Evolutionary conservation across 2,329 filamentous ascomycete species (phyloP).

Genomic region (Fusarium lyarnte): DNA sequence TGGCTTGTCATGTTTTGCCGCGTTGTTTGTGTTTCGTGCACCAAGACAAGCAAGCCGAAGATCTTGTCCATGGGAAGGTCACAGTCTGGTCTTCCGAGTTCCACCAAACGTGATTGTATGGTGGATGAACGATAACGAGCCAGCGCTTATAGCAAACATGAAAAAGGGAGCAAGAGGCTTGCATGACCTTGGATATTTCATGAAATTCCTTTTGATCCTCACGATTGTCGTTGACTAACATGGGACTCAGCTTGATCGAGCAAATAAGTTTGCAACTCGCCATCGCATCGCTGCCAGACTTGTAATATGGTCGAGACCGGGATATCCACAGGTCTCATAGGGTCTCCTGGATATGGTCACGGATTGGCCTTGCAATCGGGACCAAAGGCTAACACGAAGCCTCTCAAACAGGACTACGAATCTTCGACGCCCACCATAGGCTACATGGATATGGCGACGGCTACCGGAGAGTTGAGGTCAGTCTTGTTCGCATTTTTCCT

Average conservation of each 20-base stretch:
- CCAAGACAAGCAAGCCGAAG: slow-evolving; percentile 20
- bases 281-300: not conserved
- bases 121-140: slow-evolving; percentile 9
- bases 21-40: slow-evolving; percentile 23
- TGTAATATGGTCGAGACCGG: not conserved
- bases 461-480: slow-evolving; percentile 64
- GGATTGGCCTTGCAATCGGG: slow-evolving; percentile 4
- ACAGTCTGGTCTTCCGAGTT: slow-evolving; percentile 21
- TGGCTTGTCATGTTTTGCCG: slow-evolving; percentile 15
- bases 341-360: slow-evolving; percentile 1
- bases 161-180: slow-evolving; percentile 18
- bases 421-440: slow-evolving; percentile 63
- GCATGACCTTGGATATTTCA: not conserved
- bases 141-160: slow-evolving; percentile 16
- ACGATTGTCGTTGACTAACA: slow-evolving; percentile 12
- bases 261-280: not conserved
- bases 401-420: slow-evolving; percentile 62
- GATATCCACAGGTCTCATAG: slow-evolving; percentile 4
- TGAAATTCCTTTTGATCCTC: not conserved
- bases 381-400: slow-evolving; percentile 34
- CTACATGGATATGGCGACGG: slow-evolving; percentile 62
- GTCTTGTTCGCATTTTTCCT: slow-evolving; percentile 45
- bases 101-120: slow-evolving; percentile 26
- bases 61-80: slow-evolving; percentile 15
- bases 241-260: not conserved